Percentiles rank a stretch among this genome's conserved stretches.
Evolutionary conservation across 2,329 filamentous ascomycete species (phyloP).

Genomic region (Monosporascus sp.): DNA sequence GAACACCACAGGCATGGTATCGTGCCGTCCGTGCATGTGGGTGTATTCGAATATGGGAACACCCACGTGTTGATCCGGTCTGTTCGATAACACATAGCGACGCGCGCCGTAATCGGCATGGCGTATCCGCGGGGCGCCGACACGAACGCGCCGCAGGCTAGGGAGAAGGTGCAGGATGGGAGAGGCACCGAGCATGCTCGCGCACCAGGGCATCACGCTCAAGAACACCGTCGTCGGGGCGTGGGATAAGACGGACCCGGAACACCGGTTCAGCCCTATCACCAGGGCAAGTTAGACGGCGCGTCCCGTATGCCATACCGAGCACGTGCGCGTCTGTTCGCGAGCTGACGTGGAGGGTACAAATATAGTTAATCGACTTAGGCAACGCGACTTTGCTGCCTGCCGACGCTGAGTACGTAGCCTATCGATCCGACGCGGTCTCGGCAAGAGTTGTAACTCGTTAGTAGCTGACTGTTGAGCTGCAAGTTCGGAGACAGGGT

Average conservation of each 20-base stretch:
- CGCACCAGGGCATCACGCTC: background rate
- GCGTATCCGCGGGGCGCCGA: background rate
- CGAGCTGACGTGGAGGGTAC: no score
- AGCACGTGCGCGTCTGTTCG: no score
- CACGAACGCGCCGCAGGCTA: background rate
- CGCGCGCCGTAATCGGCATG: background rate
- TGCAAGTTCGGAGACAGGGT: no score
- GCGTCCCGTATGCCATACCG: background rate
- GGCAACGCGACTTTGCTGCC: background rate
- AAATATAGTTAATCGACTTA: background rate
- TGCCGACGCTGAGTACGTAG: background rate
- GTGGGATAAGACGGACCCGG: background rate
- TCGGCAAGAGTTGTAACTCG: no score
- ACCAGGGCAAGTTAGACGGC: background rate
- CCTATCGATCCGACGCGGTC: no score
- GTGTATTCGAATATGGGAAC: no score
- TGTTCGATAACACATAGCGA: background rate
- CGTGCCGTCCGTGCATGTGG: no score
- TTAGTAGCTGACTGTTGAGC: no score
- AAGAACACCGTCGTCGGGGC: background rate
- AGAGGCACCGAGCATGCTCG: background rate
- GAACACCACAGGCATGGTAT: no score
- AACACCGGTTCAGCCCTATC: background rate
- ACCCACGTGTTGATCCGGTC: background rate
- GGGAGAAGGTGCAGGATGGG: background rate